These are phyloP conservation scores for Sphagnurus paluster DNA, from an alignment of 1,284 basidiomycete genomes.

Conservation along the genomic window DNA sequence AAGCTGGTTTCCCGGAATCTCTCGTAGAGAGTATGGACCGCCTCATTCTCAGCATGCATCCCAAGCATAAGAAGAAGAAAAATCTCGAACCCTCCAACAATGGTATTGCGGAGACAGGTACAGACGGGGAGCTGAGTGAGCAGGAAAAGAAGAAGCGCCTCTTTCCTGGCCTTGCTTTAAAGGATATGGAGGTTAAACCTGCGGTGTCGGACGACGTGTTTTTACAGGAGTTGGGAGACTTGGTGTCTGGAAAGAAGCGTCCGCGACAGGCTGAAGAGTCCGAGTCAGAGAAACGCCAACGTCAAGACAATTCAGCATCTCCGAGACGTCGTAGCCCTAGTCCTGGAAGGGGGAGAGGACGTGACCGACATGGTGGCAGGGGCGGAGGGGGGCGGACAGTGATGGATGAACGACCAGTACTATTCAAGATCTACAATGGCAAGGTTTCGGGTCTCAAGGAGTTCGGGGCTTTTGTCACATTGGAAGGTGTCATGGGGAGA, in stretches of 20 bases:
- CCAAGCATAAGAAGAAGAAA: conserved; percentile 87
- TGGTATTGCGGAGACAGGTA: conserved; percentile 37
- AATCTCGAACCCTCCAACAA: conserved; percentile 38
- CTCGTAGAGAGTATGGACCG: conserved; percentile 94
- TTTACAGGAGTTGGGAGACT: conserved; percentile 82
- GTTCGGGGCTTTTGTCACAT: conserved; percentile 91
- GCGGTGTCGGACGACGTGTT: conserved; percentile 63
- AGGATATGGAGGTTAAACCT: conserved; percentile 68
- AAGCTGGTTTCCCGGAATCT: conserved; percentile 86
- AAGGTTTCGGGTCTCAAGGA: conserved; percentile 88
- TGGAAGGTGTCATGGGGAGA: conserved; percentile 86
- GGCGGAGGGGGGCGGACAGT: conserved; percentile 40
- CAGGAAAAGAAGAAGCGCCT: conserved; percentile 78
- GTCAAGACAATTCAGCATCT: conserved; percentile 47
- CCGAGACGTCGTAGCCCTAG: conserved; percentile 51
- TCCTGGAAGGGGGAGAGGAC: conserved; percentile 51
- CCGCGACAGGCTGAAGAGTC: conserved; percentile 48
- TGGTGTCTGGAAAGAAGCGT: conserved; percentile 77
- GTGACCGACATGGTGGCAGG: conserved; percentile 40
- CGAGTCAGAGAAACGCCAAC: conserved; percentile 57
- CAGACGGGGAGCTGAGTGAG: conserved; percentile 49
- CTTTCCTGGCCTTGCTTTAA: conserved; percentile 90
- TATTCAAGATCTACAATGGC: conserved; percentile 96
- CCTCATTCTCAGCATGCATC: conserved; percentile 92
- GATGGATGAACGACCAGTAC: conserved; percentile 80